Base-by-base conservation (phyloP, 345 rosid genomes). In the Camelina sativa region DNA sequence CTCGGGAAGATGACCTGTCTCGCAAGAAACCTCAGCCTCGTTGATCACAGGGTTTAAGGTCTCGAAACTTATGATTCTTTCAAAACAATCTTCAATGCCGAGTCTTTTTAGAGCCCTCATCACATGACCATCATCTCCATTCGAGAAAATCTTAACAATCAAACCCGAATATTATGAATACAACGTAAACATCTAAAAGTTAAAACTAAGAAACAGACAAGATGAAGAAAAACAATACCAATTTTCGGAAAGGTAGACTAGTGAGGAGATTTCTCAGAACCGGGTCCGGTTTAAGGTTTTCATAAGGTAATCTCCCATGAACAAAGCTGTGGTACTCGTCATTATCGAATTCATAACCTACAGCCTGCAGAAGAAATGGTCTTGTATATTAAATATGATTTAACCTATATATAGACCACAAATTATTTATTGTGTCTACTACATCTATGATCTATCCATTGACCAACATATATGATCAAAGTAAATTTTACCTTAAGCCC, bases 41-140 rank as follows among this genome's bases (percentile, higher is more conserved):
- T 19, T 79, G 68, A 74, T 85, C 19, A 76, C 73, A 23, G 96
- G 92, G 79, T 94, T 94, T 16, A 94, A 84, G 0, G 92, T 87
- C 75, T 95, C 99, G 59, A 92, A 95, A 80, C 91, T 87, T 57
- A 95, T 92, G 43, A 90, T 87, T 82, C 92, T 93, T 79, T 92
- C 97, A 50, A 95, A 95, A 75, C 97, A 90, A 64, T 89, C 97
- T 74, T 92, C 91, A 43, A 95, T 78, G 50, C 92, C 92, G 1
- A 95, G 99, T 84, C 80, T 85, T 51, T 72, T 84, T 8, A 95
- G 83, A 57, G 79, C 92, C 35, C 85, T 86, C 7, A 43, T 83
- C 5, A 89, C 93, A 60, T 95, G 99, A 11, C 75, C 62, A 72
- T 76, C 84, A 82, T 95, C 97, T 13, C 97, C 96, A 77, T 95